These are phyloP conservation scores for Leptosphaerulina australis DNA, from an alignment of 2,329 filamentous ascomycete genomes.

Conservation along the genomic window DNA sequence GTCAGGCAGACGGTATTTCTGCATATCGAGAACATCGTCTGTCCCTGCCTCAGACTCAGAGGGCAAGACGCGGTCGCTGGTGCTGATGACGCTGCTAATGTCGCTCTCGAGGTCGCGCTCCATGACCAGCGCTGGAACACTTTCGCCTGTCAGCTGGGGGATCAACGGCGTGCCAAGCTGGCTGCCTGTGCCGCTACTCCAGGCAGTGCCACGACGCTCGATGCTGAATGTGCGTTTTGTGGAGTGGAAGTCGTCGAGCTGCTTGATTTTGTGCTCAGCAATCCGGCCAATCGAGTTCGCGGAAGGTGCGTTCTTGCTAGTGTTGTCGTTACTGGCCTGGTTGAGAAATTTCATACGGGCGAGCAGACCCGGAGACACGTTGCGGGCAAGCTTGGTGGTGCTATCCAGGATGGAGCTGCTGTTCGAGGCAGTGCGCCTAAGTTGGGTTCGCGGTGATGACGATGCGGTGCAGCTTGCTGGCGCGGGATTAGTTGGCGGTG, in stretches of 20 bases:
- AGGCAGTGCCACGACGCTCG: conserved; percentile 71
- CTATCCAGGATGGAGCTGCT: conserved; percentile 20
- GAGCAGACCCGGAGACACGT: conserved; percentile 52
- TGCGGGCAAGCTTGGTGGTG: conserved; percentile 46
- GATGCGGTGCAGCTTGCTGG: conserved; percentile 28
- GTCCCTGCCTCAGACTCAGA: conserved; percentile 56
- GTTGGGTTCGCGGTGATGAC: conserved; percentile 22
- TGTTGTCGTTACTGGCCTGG: conserved; percentile 40
- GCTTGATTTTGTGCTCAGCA: conserved; percentile 70
- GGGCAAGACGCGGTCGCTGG: conserved; percentile 61
- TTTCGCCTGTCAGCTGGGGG: conserved; percentile 46
- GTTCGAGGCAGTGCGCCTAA: conserved; percentile 19
- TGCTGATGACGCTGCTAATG: conserved; percentile 55
- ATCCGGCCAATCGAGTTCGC: conserved; percentile 65
- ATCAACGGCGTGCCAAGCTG: conserved; percentile 38
- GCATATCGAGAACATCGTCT: conserved; percentile 67
- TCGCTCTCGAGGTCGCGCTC: conserved; percentile 53
- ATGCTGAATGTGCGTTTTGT: conserved; percentile 61
- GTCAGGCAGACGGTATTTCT: conserved; percentile 77
- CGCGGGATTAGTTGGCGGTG: conserved; percentile 19
- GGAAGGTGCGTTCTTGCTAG: conserved; percentile 42
- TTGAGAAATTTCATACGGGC: conserved; percentile 54
- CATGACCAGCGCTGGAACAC: conserved; percentile 48
- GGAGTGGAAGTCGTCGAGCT: conserved; percentile 69
- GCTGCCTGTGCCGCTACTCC: conserved; percentile 65